phyloP scores from a whole-genome alignment of 1,284 basidiomycete genomes.

The Cutaneotrichosporon daszewskae region DNA sequence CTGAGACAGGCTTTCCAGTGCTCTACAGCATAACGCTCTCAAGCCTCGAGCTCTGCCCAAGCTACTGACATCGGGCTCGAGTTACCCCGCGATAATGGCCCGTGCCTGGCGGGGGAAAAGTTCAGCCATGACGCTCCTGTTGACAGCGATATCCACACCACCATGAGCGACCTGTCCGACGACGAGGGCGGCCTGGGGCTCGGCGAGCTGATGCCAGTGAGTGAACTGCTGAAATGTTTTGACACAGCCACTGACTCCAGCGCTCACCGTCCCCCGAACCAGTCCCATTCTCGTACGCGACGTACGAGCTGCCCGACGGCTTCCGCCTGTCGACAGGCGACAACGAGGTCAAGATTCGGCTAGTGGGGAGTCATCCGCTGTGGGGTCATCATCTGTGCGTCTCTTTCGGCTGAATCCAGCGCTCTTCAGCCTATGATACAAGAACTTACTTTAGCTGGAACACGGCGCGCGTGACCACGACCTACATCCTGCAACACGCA shows the following conservation, averaged over 20 bases:
- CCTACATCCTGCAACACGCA: conserved; percentile 57
- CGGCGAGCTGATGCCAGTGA: conserved; percentile 45
- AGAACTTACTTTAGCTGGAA: too few relatives aligned
- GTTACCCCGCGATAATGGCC: too few relatives aligned
- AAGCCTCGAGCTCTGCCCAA: too few relatives aligned
- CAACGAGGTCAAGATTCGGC: conserved; percentile 57
- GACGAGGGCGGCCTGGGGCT: conserved; percentile 44
- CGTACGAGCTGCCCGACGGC: conserved; percentile 30
- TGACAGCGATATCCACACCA: too few relatives aligned
- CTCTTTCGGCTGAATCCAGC: too few relatives aligned
- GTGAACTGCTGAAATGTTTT: conserved; percentile 9
- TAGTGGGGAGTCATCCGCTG: conserved; percentile 81
- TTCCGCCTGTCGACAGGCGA: conserved; percentile 16
- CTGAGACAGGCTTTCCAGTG: too few relatives aligned
- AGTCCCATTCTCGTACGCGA: conserved; percentile 34
- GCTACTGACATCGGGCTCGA: too few relatives aligned
- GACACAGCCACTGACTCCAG: not conserved
- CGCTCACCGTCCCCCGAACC: conserved; percentile 36
- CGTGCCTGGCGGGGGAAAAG: too few relatives aligned
- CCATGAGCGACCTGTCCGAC: conserved; percentile 15
- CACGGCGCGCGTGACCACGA: conserved; percentile 67
- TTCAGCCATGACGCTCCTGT: too few relatives aligned
- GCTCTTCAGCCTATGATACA: too few relatives aligned
- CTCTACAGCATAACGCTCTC: too few relatives aligned
- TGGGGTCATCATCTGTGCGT: conserved; percentile 86